A percentile compares a stretch with the other conserved stretches of the same genome.
phyloP scores from a whole-genome alignment of 2,329 filamentous ascomycete genomes.

The Tympanopsis confertula region DNA sequence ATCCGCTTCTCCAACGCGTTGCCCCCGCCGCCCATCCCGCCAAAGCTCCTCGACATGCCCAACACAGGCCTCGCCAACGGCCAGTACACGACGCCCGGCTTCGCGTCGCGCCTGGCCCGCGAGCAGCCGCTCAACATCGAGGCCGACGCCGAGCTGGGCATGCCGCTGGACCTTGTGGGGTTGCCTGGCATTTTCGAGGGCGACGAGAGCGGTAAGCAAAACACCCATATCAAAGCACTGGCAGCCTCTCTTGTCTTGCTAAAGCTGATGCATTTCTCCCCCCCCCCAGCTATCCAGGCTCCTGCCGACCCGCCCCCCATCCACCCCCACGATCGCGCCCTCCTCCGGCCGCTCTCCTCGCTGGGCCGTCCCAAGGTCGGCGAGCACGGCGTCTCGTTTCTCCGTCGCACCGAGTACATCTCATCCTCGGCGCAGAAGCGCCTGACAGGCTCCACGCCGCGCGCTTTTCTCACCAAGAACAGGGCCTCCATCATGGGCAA shows the following conservation, averaged over 20 bases:
- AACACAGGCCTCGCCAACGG: slow-evolving; percentile 78
- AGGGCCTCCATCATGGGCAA: slow-evolving; percentile 23
- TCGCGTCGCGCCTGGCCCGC: slow-evolving; percentile 76
- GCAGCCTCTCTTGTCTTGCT: no score
- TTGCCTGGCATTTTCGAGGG: slow-evolving; percentile 91
- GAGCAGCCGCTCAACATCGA: slow-evolving; percentile 95
- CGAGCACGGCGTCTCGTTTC: slow-evolving; percentile 76
- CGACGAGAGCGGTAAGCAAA: slow-evolving; percentile 71
- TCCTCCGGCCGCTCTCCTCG: slow-evolving; percentile 72
- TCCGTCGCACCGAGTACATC: slow-evolving; percentile 93
- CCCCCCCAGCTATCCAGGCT: slow-evolving; percentile 63
- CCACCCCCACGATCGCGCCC: slow-evolving; percentile 72
- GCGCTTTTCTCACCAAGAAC: slow-evolving; percentile 33
- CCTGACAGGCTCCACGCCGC: slow-evolving; percentile 36
- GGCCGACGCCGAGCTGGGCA: slow-evolving; percentile 91
- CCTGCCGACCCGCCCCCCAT: slow-evolving; percentile 58
- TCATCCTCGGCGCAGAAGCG: slow-evolving; percentile 44
- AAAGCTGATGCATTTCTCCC: no score
- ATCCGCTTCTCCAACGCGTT: slow-evolving; percentile 93
- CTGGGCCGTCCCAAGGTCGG: slow-evolving; percentile 73
- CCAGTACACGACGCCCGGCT: slow-evolving; percentile 82
- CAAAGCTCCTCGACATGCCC: slow-evolving; percentile 93
- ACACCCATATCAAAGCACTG: slow-evolving; percentile 6
- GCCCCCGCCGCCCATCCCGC: slow-evolving; percentile 83
- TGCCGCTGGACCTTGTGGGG: slow-evolving; percentile 91